Conservation (phyloP, 202 grass and related monocot genomes). For the Saccharum hybrid region DNA sequence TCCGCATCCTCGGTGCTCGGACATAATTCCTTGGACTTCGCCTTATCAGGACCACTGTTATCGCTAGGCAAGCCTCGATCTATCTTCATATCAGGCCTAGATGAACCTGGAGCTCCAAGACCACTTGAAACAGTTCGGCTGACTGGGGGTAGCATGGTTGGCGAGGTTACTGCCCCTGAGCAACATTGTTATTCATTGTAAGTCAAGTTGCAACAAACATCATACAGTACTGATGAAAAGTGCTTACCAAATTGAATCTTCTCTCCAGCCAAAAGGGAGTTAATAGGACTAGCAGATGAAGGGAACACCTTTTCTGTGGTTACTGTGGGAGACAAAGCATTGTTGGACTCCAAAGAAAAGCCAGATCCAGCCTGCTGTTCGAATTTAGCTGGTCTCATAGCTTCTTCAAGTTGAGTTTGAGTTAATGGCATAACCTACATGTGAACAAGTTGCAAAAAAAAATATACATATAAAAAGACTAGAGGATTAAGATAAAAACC, state of each 20-base stretch:
- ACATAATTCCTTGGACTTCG: slow-evolving; percentile 49
- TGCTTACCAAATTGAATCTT: slow-evolving; percentile 98
- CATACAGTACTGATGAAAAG: slow-evolving; percentile 27
- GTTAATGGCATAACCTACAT: slow-evolving; percentile 91
- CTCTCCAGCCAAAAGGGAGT: slow-evolving; percentile 81
- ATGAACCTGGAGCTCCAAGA: slow-evolving; percentile 80
- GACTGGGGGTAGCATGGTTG: slow-evolving; percentile 66
- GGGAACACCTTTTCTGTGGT: slow-evolving; percentile 55
- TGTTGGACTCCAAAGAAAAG: slow-evolving; percentile 70
- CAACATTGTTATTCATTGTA: slow-evolving; percentile 45
- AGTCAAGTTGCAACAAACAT: slow-evolving; percentile 27
- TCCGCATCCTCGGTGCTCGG: slow-evolving; percentile 58
- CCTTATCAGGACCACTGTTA: slow-evolving; percentile 48
- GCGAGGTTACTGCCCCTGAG: slow-evolving; percentile 85
- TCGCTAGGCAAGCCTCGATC: slow-evolving; percentile 50
- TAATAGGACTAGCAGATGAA: slow-evolving; percentile 72
- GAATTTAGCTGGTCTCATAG: slow-evolving; percentile 85
- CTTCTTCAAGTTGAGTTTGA: slow-evolving; percentile 98
- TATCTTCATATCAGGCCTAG: slow-evolving; percentile 67
- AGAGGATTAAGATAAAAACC: slow-evolving; percentile 31
- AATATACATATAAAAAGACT: background rate
- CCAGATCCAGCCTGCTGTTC: slow-evolving; percentile 56
- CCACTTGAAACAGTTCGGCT: slow-evolving; percentile 71
- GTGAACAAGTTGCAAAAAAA: slow-evolving; percentile 40
- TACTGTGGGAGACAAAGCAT: slow-evolving; percentile 47